Percentiles rank a stretch among this genome's conserved stretches.
These are phyloP conservation scores for Colletotrichum viniferum DNA, from an alignment of 2,329 filamentous ascomycete genomes.

Conservation along the genomic window DNA sequence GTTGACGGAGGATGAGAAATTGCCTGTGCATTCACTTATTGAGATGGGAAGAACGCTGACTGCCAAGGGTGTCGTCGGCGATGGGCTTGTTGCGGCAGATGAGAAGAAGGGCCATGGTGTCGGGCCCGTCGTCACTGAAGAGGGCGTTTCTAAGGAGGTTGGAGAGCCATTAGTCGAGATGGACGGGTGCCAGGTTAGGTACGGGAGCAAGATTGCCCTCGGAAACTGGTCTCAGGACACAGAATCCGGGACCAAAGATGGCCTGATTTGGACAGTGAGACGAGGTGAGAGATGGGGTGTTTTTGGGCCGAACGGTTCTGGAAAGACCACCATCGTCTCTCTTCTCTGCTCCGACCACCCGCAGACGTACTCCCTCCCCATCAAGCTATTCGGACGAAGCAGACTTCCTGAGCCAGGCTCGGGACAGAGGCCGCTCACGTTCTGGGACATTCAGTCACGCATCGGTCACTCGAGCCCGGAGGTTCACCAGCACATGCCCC, in stretches of 20 bases:
- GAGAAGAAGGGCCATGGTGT: constrained; percentile 18
- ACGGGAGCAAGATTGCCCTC: constrained; percentile 77
- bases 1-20: constrained; percentile 47
- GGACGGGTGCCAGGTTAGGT: constrained; percentile 81
- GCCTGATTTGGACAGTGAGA: constrained; percentile 82
- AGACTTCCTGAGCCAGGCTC: constrained; percentile 77
- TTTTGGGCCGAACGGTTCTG: constrained; percentile 92
- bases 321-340: constrained; percentile 93
- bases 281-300: constrained; percentile 89
- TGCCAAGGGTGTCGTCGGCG: constrained; percentile 39
- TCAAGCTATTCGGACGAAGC: constrained; percentile 83
- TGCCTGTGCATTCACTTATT: constrained; percentile 52
- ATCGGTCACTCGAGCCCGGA: constrained; percentile 95
- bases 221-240: constrained; percentile 77
- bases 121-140: not conserved
- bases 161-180: constrained; percentile 85
- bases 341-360: constrained; percentile 96
- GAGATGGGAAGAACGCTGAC: constrained; percentile 56
- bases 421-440: constrained; percentile 73
- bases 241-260: constrained; percentile 56
- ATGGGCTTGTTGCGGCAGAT: constrained; percentile 35
- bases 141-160: constrained; percentile 6
- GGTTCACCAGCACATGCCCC: constrained; percentile 91
- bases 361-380: constrained; percentile 87
- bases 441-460: constrained; percentile 89